phyloP scores from a whole-genome alignment of 2,329 filamentous ascomycete species.

The Trichophyton simii region DNA sequence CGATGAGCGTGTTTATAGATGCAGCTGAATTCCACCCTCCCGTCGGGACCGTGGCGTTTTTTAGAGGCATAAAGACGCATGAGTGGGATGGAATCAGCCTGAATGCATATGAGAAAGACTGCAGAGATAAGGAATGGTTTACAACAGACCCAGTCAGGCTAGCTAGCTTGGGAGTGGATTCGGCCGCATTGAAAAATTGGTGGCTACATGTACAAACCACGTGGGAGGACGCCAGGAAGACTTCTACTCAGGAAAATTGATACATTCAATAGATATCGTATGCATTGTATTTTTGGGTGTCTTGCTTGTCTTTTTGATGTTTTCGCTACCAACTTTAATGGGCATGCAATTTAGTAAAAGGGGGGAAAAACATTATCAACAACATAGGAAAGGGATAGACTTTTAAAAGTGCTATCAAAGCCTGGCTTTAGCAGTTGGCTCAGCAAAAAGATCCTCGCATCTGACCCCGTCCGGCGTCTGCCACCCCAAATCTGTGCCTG shows the following conservation, averaged over 20 bases:
- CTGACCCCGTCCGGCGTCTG: slow-evolving; percentile 12
- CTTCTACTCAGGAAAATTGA: neutral
- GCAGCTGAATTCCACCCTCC: slow-evolving; percentile 18
- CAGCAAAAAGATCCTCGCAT: slow-evolving; percentile 20
- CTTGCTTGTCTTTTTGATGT: neutral
- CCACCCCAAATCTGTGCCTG: slow-evolving; percentile 17
- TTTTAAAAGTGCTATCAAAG: neutral
- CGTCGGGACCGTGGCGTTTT: slow-evolving; percentile 19
- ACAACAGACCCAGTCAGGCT: slow-evolving; percentile 13
- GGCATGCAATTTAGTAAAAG: neutral
- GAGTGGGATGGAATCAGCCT: slow-evolving; percentile 19
- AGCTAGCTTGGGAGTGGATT: slow-evolving; percentile 13
- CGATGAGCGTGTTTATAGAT: slow-evolving; percentile 21
- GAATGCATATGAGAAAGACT: slow-evolving; percentile 20
- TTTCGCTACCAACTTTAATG: too few relatives aligned
- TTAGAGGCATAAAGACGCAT: slow-evolving; percentile 20
- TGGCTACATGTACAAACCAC: slow-evolving; percentile 9
- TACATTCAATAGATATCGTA: neutral
- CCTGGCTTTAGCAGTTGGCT: neutral
- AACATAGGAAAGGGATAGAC: neutral
- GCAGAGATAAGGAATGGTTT: slow-evolving; percentile 18
- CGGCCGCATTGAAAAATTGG: slow-evolving; percentile 14
- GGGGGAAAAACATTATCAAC: neutral
- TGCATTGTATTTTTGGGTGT: neutral
- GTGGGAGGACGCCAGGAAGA: neutral